phyloP scores from a whole-genome alignment of 1,284 basidiomycete genomes.

The Takashimella tepidaria region DNA sequence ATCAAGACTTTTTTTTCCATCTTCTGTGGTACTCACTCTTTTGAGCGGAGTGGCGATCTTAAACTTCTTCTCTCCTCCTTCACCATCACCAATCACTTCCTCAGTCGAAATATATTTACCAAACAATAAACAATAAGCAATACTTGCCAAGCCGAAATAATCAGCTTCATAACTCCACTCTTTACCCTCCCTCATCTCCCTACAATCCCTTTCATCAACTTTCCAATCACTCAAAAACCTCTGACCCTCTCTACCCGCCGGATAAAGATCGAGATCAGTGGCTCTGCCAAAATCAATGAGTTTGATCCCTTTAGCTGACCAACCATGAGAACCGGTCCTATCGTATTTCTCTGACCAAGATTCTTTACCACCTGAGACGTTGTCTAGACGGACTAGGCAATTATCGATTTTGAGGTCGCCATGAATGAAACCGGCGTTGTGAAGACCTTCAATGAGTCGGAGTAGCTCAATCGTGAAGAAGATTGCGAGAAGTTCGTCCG shows the following conservation, averaged over 20 bases:
- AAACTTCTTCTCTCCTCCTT: slow-evolving; percentile 44
- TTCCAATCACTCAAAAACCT: slow-evolving; percentile 84
- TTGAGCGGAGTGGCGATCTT: slow-evolving; percentile 75
- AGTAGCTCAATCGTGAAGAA: slow-evolving; percentile 94
- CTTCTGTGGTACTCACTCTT: slow-evolving; percentile 49
- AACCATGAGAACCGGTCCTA: slow-evolving; percentile 70
- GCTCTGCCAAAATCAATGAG: slow-evolving; percentile 96
- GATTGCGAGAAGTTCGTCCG: slow-evolving; percentile 90
- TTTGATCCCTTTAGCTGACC: slow-evolving; percentile 80
- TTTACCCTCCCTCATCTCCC: slow-evolving; percentile 73
- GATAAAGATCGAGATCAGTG: slow-evolving; percentile 78
- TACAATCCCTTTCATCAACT: slow-evolving; percentile 79
- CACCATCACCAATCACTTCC: slow-evolving; percentile 9
- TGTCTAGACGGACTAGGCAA: slow-evolving; percentile 83
- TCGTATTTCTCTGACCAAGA: slow-evolving; percentile 73
- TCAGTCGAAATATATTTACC: slow-evolving; percentile 84
- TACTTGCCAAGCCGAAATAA: slow-evolving; percentile 88
- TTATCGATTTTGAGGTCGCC: slow-evolving; percentile 99
- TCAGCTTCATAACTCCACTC: slow-evolving; percentile 94
- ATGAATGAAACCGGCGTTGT: slow-evolving; percentile 79
- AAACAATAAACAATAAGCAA: slow-evolving; percentile 92
- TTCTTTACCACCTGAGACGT: slow-evolving; percentile 63
- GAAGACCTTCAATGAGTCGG: slow-evolving; percentile 75
- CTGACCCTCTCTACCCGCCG: slow-evolving; percentile 55
- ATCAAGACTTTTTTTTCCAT: not conserved